A percentile compares a stretch with the other conserved stretches of the same genome.
Conservation (phyloP, 306 rosid species). For the Rosa rugosa region DNA sequence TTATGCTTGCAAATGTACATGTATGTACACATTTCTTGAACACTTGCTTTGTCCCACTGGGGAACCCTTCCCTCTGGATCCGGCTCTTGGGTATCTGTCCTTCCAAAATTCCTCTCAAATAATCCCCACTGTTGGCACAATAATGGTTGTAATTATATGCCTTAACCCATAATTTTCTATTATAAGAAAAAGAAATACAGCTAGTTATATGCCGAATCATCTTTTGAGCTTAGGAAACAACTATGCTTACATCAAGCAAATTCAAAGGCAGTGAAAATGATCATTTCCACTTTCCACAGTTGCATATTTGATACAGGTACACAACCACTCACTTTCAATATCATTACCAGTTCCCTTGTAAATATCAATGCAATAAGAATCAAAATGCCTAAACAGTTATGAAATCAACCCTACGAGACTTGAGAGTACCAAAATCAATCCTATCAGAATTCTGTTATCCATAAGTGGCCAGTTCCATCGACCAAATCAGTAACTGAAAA, state of each 20-base stretch:
- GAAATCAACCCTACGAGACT: not conserved
- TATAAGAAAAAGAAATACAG: not conserved
- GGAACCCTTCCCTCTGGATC: constrained; percentile 98
- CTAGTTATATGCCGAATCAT: not conserved
- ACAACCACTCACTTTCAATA: not conserved
- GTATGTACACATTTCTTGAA: constrained; percentile 83
- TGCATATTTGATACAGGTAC: not conserved
- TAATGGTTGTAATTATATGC: constrained; percentile 20
- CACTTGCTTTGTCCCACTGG: constrained; percentile 76
- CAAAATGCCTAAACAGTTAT: not conserved
- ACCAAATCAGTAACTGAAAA: too few relatives aligned
- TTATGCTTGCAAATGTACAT: too few relatives aligned
- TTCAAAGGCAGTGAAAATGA: not conserved
- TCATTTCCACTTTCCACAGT: not conserved
- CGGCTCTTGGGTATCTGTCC: constrained; percentile 78
- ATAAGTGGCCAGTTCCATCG: too few relatives aligned
- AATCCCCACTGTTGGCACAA: constrained; percentile 77
- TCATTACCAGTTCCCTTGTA: not conserved
- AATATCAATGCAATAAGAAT: not conserved
- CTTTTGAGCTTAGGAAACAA: not conserved
- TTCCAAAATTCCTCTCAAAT: constrained; percentile 80
- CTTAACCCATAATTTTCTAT: not conserved
- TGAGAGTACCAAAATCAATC: too few relatives aligned
- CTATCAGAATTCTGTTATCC: too few relatives aligned
- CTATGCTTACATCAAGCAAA: not conserved